Evolutionary conservation across 257 asterid genomes (phyloP), one percentile per base, ranked within the genome.

Genomic region (Striga asiatica): DNA sequence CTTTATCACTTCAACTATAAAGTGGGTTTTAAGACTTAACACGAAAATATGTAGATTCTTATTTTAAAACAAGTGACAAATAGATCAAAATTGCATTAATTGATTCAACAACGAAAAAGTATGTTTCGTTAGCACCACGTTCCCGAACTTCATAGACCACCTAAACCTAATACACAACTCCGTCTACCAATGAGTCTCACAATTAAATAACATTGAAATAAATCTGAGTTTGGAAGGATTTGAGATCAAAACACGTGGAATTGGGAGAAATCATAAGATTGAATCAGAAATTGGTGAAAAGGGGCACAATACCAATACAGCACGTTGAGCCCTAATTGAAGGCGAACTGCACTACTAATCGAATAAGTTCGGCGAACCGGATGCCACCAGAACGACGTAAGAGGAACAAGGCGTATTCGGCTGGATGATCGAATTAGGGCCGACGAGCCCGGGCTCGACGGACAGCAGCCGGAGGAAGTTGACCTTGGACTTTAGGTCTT

Each of bases 241-340:
- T 37, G 2, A 37, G 7, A 39, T 28, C 11, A 19, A 39, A 56
- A 12, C n/a, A 10, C 25, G 1, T 8, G 4, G 18, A 52, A 54
- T 12, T 8, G 39, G 48, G n/a, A 13, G 41, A 20, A 54, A 49
- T 21, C 25, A 18, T 4, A 12, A 29, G 13, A 12, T 17, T 3
- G 5, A 25, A 4, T 7, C 20, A 14, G 42, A 12, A 38, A 38
- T 42, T 0, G 8, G 17, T 6, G 29, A 28, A 41, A 27, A 9
- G 23, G 35, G 54, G 18, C 13, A 20, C 25, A 6, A 47, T 71
- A 87, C 94, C 89, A 88, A 57, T 31, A 88, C 76, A 20, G 88
- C 82, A 5, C 89, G 89, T 66, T 88, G 91, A 18, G 94, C 93
- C 11, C 88, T 83, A 9, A 87, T 75, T 12, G 94, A 71, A 25